Percentiles rank a stretch among this genome's conserved stretches.
phyloP scores from a whole-genome alignment of 2,329 filamentous ascomycete genomes.

The Colletotrichum zoysiae region DNA sequence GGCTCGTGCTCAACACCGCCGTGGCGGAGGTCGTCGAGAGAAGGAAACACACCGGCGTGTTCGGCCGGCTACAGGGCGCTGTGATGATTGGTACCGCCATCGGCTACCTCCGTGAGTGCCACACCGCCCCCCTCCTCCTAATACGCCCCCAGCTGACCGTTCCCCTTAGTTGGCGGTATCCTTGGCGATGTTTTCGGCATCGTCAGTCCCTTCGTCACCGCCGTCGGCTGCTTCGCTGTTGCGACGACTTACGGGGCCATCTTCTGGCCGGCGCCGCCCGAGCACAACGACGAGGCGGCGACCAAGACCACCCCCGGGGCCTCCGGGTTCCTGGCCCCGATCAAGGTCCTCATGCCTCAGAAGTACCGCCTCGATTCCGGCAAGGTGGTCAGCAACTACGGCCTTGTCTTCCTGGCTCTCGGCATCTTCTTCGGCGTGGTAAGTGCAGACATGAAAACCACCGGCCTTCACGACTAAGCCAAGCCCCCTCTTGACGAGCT shows the following conservation, averaged over 20 bases:
- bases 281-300: slow-evolving; percentile 45
- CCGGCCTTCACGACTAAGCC: too few species aligned
- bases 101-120: slow-evolving; percentile 67
- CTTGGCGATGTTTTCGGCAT: slow-evolving; percentile 74
- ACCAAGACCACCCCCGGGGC: slow-evolving; percentile 48
- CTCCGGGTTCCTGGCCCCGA: slow-evolving; percentile 71
- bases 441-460: slow-evolving; percentile 45
- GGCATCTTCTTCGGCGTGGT: slow-evolving; percentile 77
- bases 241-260: slow-evolving; percentile 50
- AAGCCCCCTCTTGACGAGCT: neutral
- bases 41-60: slow-evolving; percentile 70
- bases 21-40: slow-evolving; percentile 74
- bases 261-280: slow-evolving; percentile 47
- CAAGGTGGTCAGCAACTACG: slow-evolving; percentile 66
- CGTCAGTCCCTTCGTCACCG: slow-evolving; percentile 73
- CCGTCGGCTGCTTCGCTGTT: slow-evolving; percentile 49
- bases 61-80: slow-evolving; percentile 74
- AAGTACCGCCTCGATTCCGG: slow-evolving; percentile 65
- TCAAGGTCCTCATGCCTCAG: slow-evolving; percentile 72
- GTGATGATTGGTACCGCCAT: slow-evolving; percentile 76
- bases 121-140: neutral
- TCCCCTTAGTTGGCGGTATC: slow-evolving; percentile 67
- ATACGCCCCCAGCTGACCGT: slow-evolving; percentile 7
- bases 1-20: slow-evolving; percentile 75
- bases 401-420: slow-evolving; percentile 72